These are phyloP conservation scores for Aspergillus vadensis DNA, from an alignment of 2,329 filamentous ascomycete genomes.

Conservation along the genomic window DNA sequence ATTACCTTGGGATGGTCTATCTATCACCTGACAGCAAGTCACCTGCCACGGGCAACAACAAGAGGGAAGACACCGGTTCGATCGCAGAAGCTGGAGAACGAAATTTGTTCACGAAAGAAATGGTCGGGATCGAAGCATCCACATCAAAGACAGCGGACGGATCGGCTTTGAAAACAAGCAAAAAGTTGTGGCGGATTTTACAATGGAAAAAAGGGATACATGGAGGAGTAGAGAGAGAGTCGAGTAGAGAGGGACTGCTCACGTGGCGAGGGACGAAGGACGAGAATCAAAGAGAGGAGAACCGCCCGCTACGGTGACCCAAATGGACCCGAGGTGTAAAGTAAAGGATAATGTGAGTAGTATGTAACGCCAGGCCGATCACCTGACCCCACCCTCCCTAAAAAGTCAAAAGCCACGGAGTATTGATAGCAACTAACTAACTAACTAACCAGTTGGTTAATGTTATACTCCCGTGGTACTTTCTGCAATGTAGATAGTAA, in stretches of 20 bases:
- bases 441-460: background rate
- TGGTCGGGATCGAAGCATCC: slow-evolving; percentile 9
- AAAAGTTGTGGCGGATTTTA: slow-evolving; percentile 25
- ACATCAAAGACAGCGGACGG: slow-evolving; percentile 15
- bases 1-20: slow-evolving; percentile 42
- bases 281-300: slow-evolving; percentile 25
- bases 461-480: background rate
- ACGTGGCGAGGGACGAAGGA: slow-evolving; percentile 41
- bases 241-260: slow-evolving; percentile 42
- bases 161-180: slow-evolving; percentile 22
- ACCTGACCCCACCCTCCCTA: slow-evolving; percentile 30
- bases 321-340: slow-evolving; percentile 20
- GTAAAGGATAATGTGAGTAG: too few species aligned
- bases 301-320: slow-evolving; percentile 22
- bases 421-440: too few species aligned
- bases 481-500: background rate
- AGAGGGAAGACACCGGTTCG: slow-evolving; percentile 31
- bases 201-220: slow-evolving; percentile 32
- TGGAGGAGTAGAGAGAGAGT: slow-evolving; percentile 34
- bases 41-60: slow-evolving; percentile 46
- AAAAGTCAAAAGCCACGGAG: background rate
- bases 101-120: slow-evolving; percentile 21
- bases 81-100: slow-evolving; percentile 25
- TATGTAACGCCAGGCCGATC: slow-evolving; percentile 28
- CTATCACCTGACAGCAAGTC: slow-evolving; percentile 50